Evolutionary conservation across 768 basidiomycete species (phyloP), one percentile per base, ranked within the genome.

Genomic region (Boletus tomentosulus): DNA sequence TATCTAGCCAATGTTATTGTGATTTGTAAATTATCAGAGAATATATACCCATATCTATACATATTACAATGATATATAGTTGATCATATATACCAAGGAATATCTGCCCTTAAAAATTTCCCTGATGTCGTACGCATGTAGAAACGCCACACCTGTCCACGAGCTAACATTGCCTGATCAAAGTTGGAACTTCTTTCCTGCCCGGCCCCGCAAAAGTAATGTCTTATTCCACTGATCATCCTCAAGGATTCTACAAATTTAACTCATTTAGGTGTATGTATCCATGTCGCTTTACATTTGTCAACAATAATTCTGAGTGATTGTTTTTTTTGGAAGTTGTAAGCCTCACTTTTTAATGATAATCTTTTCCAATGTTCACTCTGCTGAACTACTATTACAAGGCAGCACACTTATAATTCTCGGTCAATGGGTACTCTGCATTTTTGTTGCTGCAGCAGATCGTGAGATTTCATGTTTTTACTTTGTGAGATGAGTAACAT

Each of bases 141-240:
- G 6, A 1, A 15, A 11, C 15, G 15, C 6, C 13, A 12, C 19
- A 15, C 15, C 19, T 28, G 13, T 6, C 2, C 13, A 44, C 30
- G 5, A 19, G 9, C 50, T 61, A 22, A 61, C 35, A 4, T 19
- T 11, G 6, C 35, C 27, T 12, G 44, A 37, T n/a, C 8, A 30
- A 13, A 61, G 60, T 51, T 31, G 50, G 56, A 24, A 54, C 50
- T 28, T 54, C 56, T 15, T 51, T 61, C 19, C 25, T 61, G 5
- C 49, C 60, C 24, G 56, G 49, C 6, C 56, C 60, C 22, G 19
- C 9, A 38, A 44, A 53, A 24, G 60, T 61, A 34, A 48, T 13
- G 49, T 39, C 5, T 10, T 13, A 24, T 16, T 28, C 24, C 13
- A 16, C 15, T 16, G 25, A 16, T 28, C 12, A 27, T 27, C 12